These are phyloP conservation scores for Luffa aegyptiaca DNA, from an alignment of 306 rosid genomes.

Conservation along the genomic window DNA sequence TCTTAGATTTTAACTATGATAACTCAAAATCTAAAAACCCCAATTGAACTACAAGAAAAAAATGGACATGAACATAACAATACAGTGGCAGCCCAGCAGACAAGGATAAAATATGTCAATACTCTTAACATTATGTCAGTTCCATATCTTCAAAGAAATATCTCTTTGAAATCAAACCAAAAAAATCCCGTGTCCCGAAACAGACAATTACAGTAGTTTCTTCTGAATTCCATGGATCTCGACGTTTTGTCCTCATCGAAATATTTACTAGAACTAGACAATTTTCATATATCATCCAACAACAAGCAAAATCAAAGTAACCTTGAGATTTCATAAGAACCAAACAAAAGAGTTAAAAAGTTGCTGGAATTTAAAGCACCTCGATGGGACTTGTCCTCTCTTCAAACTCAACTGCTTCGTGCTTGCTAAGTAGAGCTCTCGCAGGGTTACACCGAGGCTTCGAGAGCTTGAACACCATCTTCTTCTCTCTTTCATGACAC, in stretches of 20 bases:
- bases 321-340: slow-evolving; percentile 6
- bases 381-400: slow-evolving; percentile 69
- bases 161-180: background rate
- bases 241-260: background rate
- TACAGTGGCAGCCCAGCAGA: background rate
- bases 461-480: slow-evolving; percentile 26
- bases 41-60: background rate
- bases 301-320: background rate
- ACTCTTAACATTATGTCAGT: background rate
- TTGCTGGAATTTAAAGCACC: slow-evolving; percentile 27
- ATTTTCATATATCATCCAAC: background rate
- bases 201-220: background rate
- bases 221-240: background rate
- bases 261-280: background rate
- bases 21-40: background rate
- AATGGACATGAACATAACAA: background rate
- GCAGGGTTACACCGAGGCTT: slow-evolving; percentile 16
- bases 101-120: background rate
- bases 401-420: slow-evolving; percentile 29
- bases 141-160: background rate
- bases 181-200: background rate
- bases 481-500: slow-evolving; percentile 12
- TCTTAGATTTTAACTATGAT: background rate
- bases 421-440: slow-evolving; percentile 26
- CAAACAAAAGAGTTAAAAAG: background rate